Evolutionary conservation across 2,329 filamentous ascomycete species (phyloP), one percentile per base, ranked within the genome.

Genomic region (Aspergillus floridensis): DNA sequence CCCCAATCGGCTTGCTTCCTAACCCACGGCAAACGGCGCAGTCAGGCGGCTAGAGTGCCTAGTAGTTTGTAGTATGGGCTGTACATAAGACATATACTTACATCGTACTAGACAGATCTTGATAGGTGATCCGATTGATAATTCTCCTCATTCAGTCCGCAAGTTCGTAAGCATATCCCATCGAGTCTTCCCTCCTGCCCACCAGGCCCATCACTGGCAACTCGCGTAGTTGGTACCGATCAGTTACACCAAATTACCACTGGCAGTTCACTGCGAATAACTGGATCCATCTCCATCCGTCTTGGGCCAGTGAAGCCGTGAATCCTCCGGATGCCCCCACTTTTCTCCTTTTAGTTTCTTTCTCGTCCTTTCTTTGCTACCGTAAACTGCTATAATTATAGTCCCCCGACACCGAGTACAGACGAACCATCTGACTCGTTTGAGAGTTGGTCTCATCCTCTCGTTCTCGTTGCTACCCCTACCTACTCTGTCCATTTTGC

Each of bases 361-460:
- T 59, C 31, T 59, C 57, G 49, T 53, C 52, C 49, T 53, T 35
- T 56, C 56, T 57, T 60, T 58, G 32, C 32, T 31, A 8, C 26
- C 26, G 26, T 47, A 24, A 50, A 19, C 41, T 54, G 59, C 59
- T 60, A 60, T 58, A 60, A 60, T 60, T 62, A 58, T 60, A 53
- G 44, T 53, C 41, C 51, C 53, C 59, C 57, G 56, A 58, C 58
- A 55, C 55, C 41, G 59, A 57, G 51, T 55, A 59, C 53, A 56
- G 57, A 60, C 60, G 52, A 49, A 58, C 55, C 29, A 51, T 62
- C 58, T 58, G 58, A 62, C 52, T 62, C 52, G 54, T 56, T 53
- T 59, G 53, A 19, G 44, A 56, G 31, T 47, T 57, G 53, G 38
- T 19, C 60, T 56, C 44, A 59, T 38, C 51, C 24, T 46, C 32